A percentile compares a stretch with the other conserved stretches of the same genome.
These are phyloP conservation scores for Sporothrix pallida DNA, from an alignment of 2,329 filamentous ascomycete genomes.

Conservation along the genomic window DNA sequence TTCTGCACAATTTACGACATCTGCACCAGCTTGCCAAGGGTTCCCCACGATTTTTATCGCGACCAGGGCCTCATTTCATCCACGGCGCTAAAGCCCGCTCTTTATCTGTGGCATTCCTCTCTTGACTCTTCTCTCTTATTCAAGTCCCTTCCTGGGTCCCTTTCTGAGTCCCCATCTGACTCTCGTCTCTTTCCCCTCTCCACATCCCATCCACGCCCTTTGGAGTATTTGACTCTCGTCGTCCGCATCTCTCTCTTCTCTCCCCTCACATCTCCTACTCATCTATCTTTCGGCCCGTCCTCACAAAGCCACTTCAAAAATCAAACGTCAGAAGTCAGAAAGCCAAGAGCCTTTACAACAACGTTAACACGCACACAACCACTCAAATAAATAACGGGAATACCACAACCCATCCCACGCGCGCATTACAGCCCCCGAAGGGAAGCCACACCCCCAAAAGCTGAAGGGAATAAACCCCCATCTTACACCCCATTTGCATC, in stretches of 20 bases:
- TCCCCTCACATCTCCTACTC: background rate
- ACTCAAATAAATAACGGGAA: constrained; percentile 11
- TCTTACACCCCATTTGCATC: constrained; percentile 32
- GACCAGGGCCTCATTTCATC: constrained; percentile 25
- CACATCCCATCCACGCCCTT: background rate
- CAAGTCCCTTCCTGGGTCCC: no score
- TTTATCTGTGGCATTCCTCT: constrained; percentile 30
- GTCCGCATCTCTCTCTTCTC: background rate
- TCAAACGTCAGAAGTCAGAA: background rate
- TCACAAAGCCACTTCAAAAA: background rate
- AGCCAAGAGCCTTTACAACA: background rate
- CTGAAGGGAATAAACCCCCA: constrained; percentile 16
- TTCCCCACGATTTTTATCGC: constrained; percentile 32
- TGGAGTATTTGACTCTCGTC: constrained; percentile 18
- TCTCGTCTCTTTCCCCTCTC: background rate
- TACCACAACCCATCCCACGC: constrained; percentile 2
- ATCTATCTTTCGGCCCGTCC: constrained; percentile 14
- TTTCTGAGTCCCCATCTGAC: no score
- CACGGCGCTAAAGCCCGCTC: constrained; percentile 25
- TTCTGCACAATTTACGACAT: constrained; percentile 11
- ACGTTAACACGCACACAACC: no score
- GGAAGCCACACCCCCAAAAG: background rate
- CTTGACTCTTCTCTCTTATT: background rate
- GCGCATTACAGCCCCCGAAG: background rate
- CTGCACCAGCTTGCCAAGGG: constrained; percentile 17